Percentiles rank a stretch among this genome's conserved stretches.
phyloP scores from a whole-genome alignment of 306 rosid species.

The Sechiopsis laciniata region DNA sequence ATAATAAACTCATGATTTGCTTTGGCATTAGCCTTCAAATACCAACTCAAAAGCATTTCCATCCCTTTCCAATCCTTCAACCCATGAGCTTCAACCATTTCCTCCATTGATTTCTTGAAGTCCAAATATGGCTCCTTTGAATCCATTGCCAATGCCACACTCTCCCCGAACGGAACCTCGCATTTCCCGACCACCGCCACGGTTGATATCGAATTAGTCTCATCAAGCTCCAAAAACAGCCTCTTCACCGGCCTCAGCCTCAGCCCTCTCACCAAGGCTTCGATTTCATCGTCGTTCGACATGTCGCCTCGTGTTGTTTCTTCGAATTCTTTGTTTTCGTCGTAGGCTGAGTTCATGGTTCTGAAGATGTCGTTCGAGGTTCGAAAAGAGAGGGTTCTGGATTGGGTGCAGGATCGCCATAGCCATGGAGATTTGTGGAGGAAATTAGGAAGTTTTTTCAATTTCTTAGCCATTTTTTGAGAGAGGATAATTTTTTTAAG shows the following conservation, averaged over 20 bases:
- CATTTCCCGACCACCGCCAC: background rate
- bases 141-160: conserved; percentile 42
- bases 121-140: conserved; percentile 59
- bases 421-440: conserved; percentile 38
- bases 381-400: conserved; percentile 72
- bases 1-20: conserved; percentile 45
- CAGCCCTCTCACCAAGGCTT: conserved; percentile 40
- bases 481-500: background rate
- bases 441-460: conserved; percentile 3
- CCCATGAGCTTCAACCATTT: conserved; percentile 63
- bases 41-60: conserved; percentile 64
- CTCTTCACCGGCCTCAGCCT: background rate
- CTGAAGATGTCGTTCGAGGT: conserved; percentile 28
- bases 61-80: conserved; percentile 59
- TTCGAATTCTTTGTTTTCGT: conserved; percentile 16
- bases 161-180: conserved; percentile 39
- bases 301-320: conserved; percentile 20
- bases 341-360: conserved; percentile 45
- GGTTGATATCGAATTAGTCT: conserved; percentile 9
- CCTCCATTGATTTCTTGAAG: conserved; percentile 71
- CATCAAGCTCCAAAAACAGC: conserved; percentile 18
- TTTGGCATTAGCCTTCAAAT: conserved; percentile 46
- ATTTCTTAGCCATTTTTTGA: conserved; percentile 2
- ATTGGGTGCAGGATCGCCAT: conserved; percentile 65
- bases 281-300: conserved; percentile 1